Percentiles rank a stretch among this genome's conserved stretches.
Evolutionary conservation across 2,329 filamentous ascomycete species (phyloP).

Genomic region (Exophiala mesophila): DNA sequence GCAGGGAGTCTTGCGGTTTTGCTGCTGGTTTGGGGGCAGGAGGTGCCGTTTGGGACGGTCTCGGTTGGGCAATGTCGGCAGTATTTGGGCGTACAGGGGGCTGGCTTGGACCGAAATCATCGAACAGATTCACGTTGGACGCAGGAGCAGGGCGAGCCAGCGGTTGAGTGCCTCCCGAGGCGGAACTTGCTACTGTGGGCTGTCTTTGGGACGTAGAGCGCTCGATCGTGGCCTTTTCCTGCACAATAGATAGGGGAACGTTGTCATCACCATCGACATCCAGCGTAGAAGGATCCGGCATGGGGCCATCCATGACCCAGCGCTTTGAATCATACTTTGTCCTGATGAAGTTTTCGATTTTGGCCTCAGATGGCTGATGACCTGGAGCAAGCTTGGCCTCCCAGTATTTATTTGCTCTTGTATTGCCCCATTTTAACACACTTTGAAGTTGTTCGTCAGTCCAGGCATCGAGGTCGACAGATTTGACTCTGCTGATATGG

Average conservation of each 20-base stretch:
- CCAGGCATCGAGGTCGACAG: conserved; percentile 96
- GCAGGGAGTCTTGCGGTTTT: conserved; percentile 71
- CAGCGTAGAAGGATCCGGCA: conserved; percentile 85
- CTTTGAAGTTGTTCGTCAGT: conserved; percentile 96
- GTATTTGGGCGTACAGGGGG: conserved; percentile 66
- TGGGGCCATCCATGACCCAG: conserved; percentile 97
- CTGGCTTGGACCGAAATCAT: conserved; percentile 60
- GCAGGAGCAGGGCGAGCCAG: conserved; percentile 33
- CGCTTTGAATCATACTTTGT: conserved; percentile 98
- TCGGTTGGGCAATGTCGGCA: conserved; percentile 58
- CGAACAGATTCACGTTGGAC: conserved; percentile 74
- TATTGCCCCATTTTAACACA: conserved; percentile 92
- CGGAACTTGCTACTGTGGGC: conserved; percentile 28
- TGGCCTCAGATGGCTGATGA: conserved; percentile 90
- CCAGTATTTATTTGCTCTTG: conserved; percentile 96
- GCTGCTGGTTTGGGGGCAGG: conserved; percentile 51
- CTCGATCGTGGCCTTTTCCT: conserved; percentile 66
- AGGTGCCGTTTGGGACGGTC: conserved; percentile 59
- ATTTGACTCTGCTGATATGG: conserved; percentile 97
- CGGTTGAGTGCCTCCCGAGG: conserved; percentile 34
- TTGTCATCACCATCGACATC: conserved; percentile 84
- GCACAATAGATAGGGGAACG: conserved; percentile 61
- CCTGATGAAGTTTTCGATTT: conserved; percentile 99
- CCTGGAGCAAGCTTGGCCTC: conserved; percentile 87
- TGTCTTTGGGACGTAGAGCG: conserved; percentile 53